A percentile compares a stretch with the other conserved stretches of the same genome.
phyloP scores from a whole-genome alignment of 306 rosid species.

The Glycine tomentella region DNA sequence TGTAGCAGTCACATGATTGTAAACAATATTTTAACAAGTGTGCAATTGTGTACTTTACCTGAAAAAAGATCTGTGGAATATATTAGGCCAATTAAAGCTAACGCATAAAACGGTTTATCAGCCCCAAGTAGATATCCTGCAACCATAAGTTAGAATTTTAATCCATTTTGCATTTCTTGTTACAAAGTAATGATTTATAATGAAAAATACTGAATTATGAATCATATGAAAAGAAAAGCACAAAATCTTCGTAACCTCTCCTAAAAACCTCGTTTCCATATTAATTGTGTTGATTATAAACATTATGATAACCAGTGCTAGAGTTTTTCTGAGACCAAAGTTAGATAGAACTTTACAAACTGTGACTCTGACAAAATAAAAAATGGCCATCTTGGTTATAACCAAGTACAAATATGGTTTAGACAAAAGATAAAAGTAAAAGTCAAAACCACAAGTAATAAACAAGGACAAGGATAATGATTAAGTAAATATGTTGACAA shows the following conservation, averaged over 20 bases:
- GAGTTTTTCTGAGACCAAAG: not conserved
- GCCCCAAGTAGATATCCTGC: constrained; percentile 92
- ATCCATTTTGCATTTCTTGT: not conserved
- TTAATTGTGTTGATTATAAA: too few relatives aligned
- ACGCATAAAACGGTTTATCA: constrained; percentile 86
- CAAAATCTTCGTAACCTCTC: too few relatives aligned
- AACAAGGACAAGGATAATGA: not conserved
- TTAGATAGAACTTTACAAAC: constrained; percentile 3
- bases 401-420: not conserved
- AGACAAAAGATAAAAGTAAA: not conserved
- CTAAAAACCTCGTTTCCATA: too few relatives aligned
- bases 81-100: constrained; percentile 84
- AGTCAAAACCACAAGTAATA: not conserved
- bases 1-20: constrained; percentile 2
- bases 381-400: not conserved
- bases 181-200: not conserved
- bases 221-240: too few relatives aligned
- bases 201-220: too few relatives aligned
- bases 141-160: constrained; percentile 36
- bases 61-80: constrained; percentile 87
- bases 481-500: not conserved
- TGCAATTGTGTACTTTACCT: constrained; percentile 59
- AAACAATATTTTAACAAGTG: not conserved
- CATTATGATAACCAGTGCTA: not conserved
- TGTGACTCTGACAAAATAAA: not conserved